Percentiles rank a stretch among this genome's conserved stretches.
Conservation (phyloP, 2,329 filamentous ascomycete genomes). For the Colletotrichum gigasporum region DNA sequence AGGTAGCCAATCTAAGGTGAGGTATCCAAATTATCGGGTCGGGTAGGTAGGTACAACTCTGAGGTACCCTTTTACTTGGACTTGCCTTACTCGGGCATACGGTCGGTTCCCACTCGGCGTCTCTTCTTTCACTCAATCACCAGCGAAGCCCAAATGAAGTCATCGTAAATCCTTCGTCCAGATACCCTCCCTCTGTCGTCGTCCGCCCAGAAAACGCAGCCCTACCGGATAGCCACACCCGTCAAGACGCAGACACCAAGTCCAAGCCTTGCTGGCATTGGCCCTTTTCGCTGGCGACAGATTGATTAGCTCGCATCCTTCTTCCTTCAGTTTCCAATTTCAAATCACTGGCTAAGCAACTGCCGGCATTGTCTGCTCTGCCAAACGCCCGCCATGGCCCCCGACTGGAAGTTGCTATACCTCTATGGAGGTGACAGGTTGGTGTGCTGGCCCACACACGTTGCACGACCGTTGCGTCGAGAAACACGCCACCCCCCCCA, state of each 20-base stretch:
- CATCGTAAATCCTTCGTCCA: slow-evolving; percentile 6
- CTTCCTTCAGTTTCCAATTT: background rate
- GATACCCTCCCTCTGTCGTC: background rate
- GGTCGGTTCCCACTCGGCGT: background rate
- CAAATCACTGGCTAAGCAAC: background rate
- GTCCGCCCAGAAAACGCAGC: background rate
- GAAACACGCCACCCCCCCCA: background rate
- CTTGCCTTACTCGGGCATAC: background rate
- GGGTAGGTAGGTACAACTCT: too few species aligned
- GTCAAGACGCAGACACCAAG: background rate
- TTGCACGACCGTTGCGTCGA: background rate
- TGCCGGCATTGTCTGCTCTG: background rate
- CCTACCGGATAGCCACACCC: background rate
- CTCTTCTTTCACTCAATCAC: background rate
- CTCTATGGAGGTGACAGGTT: slow-evolving; percentile 54
- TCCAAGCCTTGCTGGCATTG: background rate
- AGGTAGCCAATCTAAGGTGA: too few species aligned
- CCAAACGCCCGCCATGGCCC: slow-evolving; percentile 12
- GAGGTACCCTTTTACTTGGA: too few species aligned
- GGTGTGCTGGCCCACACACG: slow-evolving; percentile 32
- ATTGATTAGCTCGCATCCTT: background rate
- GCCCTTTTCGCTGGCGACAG: background rate
- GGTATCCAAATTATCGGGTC: too few species aligned
- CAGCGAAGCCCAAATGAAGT: background rate
- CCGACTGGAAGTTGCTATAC: slow-evolving; percentile 35